phyloP scores from a whole-genome alignment of 257 asterid genomes.

The Cynanchum wilfordii region DNA sequence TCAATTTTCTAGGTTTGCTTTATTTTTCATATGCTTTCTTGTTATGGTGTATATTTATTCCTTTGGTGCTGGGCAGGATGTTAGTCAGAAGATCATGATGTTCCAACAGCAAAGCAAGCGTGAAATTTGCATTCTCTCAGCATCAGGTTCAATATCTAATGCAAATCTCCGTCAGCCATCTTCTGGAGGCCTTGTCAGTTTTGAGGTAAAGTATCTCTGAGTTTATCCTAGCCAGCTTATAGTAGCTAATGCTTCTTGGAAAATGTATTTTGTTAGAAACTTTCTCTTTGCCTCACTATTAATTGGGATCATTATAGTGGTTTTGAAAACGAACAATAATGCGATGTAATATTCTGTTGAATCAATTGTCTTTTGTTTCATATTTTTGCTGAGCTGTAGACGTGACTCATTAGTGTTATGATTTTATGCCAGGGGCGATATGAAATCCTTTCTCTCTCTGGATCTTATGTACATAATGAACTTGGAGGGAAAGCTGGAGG shows the following conservation, averaged over 20 bases:
- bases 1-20: neutral
- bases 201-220: slow-evolving; percentile 37
- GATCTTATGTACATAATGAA: slow-evolving; percentile 52
- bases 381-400: neutral
- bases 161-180: slow-evolving; percentile 62
- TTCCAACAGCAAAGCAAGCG: slow-evolving; percentile 49
- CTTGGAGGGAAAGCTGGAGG: slow-evolving; percentile 55
- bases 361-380: neutral
- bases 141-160: slow-evolving; percentile 55
- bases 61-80: slow-evolving; percentile 37
- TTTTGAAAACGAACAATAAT: neutral
- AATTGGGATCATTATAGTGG: neutral
- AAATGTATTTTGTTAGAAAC: neutral
- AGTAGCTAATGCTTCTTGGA: neutral
- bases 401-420: neutral
- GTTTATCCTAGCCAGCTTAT: neutral
- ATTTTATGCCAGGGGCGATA: slow-evolving; percentile 44
- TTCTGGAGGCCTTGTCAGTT: slow-evolving; percentile 52
- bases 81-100: slow-evolving; percentile 47
- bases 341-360: neutral
- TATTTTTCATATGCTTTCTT: neutral
- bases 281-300: neutral
- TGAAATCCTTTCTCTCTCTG: slow-evolving; percentile 52
- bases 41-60: neutral
- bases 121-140: slow-evolving; percentile 53